Conservation (phyloP, 2,329 filamentous ascomycete species). For the Leptodontidium sp. region DNA sequence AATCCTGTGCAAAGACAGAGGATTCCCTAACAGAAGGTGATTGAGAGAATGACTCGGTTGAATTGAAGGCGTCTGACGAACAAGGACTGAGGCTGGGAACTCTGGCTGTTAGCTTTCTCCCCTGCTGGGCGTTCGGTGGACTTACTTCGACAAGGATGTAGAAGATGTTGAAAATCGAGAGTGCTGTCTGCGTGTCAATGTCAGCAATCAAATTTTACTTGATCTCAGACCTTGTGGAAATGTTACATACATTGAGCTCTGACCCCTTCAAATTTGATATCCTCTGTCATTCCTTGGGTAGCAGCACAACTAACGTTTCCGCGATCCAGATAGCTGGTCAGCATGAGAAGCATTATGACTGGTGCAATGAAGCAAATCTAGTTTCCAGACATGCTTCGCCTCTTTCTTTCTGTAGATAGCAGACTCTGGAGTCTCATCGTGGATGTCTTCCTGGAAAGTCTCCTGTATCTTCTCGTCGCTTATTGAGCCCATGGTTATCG, state of each 20-base stretch:
- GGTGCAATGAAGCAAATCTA: conserved; percentile 70
- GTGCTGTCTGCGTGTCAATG: conserved; percentile 13
- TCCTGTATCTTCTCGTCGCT: conserved; percentile 25
- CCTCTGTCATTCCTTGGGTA: conserved; percentile 25
- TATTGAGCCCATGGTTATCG: conserved; percentile 10
- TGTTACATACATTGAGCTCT: conserved; percentile 13
- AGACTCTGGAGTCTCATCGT: conserved; percentile 11
- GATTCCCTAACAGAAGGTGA: conserved; percentile 25
- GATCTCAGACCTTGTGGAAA: not conserved
- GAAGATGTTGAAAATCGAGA: conserved; percentile 26
- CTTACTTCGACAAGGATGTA: conserved; percentile 27
- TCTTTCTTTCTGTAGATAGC: conserved; percentile 25
- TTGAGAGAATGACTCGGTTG: conserved; percentile 22
- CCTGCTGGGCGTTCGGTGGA: not conserved
- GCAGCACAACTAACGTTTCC: conserved; percentile 45
- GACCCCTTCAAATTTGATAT: conserved; percentile 23
- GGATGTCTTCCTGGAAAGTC: conserved; percentile 23
- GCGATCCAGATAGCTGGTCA: conserved; percentile 77
- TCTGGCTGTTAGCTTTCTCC: not conserved
- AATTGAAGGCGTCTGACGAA: conserved; percentile 24
- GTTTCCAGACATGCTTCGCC: conserved; percentile 59
- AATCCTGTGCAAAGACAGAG: conserved; percentile 25
- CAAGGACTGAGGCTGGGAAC: conserved; percentile 25
- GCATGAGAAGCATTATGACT: conserved; percentile 75
- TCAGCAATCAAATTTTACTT: not conserved